Evolutionary conservation across 352 stramenopile species (phyloP), one percentile per base, ranked within the genome.

Genomic region (Pythium diclinum): DNA sequence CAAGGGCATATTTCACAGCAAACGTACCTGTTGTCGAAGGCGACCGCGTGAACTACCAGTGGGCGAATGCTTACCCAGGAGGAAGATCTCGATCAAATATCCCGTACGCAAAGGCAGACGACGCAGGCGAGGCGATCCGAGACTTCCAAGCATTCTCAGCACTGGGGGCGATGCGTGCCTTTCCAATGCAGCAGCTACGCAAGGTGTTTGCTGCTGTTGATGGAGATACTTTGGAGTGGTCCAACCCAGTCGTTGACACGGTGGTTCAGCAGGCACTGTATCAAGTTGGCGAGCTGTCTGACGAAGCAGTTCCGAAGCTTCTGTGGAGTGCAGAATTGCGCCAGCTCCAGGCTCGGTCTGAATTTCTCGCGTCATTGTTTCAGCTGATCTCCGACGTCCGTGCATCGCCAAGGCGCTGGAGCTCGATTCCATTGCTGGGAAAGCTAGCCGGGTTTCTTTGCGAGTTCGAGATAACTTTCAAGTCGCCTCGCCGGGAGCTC

Each of bases 191-290:
- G 52, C 77, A 89, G 36, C 63, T 76, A 8, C 71, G 75, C 3
- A 83, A 81, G 25, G 9, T 90, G 21, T 68, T 75, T 11, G 76
- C 60, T 0, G 76, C 77, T 11, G 28, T 90, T 9, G 44, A 80
- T 36, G 67, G 76, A 19, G 74, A 87, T 32, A 17, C 55, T 0
- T 38, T 90, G 17, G 77, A 72, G 9, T 88, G 79, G 79, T 73
- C 65, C 0, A 63, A 83, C 19, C 8, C 56, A 3, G 69, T 69
- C 19, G 77, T 90, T 6, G 28, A 46, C 19, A 71, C 42, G 9
- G 59, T 87, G n/a, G 64, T 86, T 1, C 68, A 62, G 3, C 77
- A 88, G 62, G 73, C 74, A 4, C 38, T 88, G 13, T 87, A 76
- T 14, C 77, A 88, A 38, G 55, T 86, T 0, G 79, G 81, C 6